Conservation (phyloP, 352 stramenopile species). For the Globisporangium mamillatum region DNA sequence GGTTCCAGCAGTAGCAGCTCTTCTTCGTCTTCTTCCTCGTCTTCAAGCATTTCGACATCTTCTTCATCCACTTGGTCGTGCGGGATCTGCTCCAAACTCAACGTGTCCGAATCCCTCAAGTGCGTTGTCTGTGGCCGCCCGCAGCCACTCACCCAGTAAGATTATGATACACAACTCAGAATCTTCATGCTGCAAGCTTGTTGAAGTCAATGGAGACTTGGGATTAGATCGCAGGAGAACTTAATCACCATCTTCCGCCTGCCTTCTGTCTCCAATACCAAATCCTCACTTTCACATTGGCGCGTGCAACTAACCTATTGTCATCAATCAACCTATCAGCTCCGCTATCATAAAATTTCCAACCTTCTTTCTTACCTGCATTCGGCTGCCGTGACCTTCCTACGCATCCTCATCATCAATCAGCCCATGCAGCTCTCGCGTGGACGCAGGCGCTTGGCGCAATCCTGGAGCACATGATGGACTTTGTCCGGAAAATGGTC, state of each 20-base stretch:
- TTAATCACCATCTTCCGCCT: neutral
- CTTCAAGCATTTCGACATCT: neutral
- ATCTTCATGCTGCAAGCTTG: neutral
- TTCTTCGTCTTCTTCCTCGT: neutral
- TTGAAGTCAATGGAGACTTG: neutral
- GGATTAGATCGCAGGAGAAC: neutral
- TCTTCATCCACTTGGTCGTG: slow-evolving; percentile 47
- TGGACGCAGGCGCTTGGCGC: slow-evolving; percentile 49
- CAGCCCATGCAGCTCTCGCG: slow-evolving; percentile 26
- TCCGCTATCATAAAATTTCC: neutral
- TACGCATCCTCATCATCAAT: neutral
- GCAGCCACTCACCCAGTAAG: slow-evolving; percentile 18
- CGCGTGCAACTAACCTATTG: neutral
- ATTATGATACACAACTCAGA: neutral
- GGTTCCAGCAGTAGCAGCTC: neutral
- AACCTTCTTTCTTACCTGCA: slow-evolving; percentile 8
- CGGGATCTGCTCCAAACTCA: slow-evolving; percentile 70
- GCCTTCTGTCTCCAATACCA: neutral
- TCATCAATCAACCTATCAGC: neutral
- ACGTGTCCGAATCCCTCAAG: slow-evolving; percentile 38
- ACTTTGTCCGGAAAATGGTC: slow-evolving; percentile 89
- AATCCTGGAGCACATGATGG: slow-evolving; percentile 83
- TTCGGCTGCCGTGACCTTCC: neutral
- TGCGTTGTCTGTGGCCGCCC: slow-evolving; percentile 73
- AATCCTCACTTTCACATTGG: neutral